Percentiles rank a stretch among this genome's conserved stretches.
These are phyloP conservation scores for Clonostachys sp. DNA, from an alignment of 2,329 filamentous ascomycete species.

Conservation along the genomic window DNA sequence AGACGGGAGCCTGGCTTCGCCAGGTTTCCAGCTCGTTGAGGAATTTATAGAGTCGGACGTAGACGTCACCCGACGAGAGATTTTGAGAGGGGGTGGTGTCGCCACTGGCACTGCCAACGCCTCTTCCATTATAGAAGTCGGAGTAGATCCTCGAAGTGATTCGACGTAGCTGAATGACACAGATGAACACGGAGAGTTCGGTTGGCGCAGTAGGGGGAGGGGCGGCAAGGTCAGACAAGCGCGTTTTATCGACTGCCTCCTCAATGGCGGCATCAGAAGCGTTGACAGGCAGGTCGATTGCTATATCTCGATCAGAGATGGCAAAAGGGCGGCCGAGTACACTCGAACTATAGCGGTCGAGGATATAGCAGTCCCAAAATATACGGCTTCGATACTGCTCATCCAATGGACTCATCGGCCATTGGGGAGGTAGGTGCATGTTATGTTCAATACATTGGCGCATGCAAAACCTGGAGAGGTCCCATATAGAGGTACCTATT, in stretches of 20 bases:
- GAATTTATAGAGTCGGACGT: not conserved
- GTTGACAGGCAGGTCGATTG: conserved; percentile 25
- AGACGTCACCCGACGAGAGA: not conserved
- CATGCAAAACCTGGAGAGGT: conserved; percentile 30
- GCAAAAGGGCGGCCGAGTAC: conserved; percentile 33
- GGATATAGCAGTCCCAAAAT: conserved; percentile 40
- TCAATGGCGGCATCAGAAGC: conserved; percentile 22
- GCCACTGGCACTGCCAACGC: not conserved
- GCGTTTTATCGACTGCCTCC: conserved; percentile 4
- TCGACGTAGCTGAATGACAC: conserved; percentile 26
- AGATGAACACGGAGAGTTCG: conserved; percentile 23
- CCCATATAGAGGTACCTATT: conserved; percentile 29
- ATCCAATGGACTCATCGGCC: conserved; percentile 11
- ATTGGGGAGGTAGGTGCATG: conserved; percentile 15
- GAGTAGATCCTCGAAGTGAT: conserved; percentile 32
- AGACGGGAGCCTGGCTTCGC: not conserved
- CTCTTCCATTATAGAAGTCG: conserved; percentile 11
- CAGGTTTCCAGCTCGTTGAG: not conserved
- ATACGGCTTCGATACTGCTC: conserved; percentile 30
- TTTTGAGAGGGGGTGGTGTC: not conserved
- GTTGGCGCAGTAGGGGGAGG: not conserved
- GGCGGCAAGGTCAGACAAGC: not conserved
- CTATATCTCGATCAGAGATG: conserved; percentile 30
- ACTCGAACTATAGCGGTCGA: conserved; percentile 35
- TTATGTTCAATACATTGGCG: conserved; percentile 31